phyloP scores from a whole-genome alignment of 257 asterid species.

The Leptodermis oblonga region DNA sequence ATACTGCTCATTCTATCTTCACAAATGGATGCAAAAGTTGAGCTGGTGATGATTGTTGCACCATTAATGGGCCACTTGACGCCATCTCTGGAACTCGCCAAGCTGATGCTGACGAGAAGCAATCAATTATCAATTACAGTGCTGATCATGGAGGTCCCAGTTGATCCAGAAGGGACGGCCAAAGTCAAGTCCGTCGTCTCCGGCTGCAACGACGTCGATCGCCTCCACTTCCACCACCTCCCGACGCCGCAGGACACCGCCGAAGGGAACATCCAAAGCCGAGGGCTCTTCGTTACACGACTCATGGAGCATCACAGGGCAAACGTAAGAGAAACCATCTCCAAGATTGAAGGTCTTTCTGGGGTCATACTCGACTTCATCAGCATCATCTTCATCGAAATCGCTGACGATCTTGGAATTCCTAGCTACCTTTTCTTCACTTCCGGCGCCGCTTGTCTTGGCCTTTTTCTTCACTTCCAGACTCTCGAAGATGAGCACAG shows the following conservation, averaged over 20 bases:
- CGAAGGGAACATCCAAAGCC: not conserved
- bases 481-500: slow-evolving; percentile 9
- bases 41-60: not conserved
- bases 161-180: not conserved
- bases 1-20: not conserved
- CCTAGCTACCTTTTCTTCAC: slow-evolving; percentile 11
- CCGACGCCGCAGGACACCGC: slow-evolving; percentile 9
- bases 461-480: slow-evolving; percentile 8
- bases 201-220: not conserved
- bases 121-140: not conserved
- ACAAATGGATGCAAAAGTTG: not conserved
- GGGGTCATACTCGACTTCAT: not conserved
- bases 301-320: not conserved
- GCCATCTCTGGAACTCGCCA: not conserved
- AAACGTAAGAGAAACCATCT: not conserved
- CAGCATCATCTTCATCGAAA: slow-evolving; percentile 1
- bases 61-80: not conserved
- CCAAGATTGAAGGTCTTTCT: not conserved
- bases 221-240: slow-evolving; percentile 10
- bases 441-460: slow-evolving; percentile 14
- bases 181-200: not conserved
- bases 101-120: not conserved
- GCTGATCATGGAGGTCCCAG: not conserved
- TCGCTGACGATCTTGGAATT: slow-evolving; percentile 14
- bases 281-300: not conserved